A percentile compares a stretch with the other conserved stretches of the same genome.
These are phyloP conservation scores for Mycena galericulata DNA, from an alignment of 768 basidiomycete genomes.

Conservation along the genomic window DNA sequence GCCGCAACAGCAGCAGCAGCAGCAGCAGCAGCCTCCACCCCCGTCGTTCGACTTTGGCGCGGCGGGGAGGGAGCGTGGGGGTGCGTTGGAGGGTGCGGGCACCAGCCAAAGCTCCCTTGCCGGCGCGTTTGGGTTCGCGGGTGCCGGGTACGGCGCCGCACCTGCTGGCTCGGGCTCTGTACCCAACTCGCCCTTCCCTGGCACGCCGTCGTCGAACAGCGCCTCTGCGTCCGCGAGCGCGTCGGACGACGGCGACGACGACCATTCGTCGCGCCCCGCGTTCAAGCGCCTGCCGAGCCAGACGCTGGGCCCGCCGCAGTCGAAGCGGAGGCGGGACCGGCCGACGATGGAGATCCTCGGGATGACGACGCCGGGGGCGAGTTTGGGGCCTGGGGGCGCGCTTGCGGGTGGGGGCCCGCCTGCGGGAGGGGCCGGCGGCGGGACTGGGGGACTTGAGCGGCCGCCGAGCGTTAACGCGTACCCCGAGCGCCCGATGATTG, in stretches of 20 bases:
- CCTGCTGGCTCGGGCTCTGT: too few species aligned
- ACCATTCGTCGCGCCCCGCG: conserved; percentile 59
- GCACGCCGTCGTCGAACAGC: conserved; percentile 14
- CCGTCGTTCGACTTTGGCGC: conserved; percentile 26
- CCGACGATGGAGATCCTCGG: background rate
- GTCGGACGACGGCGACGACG: conserved; percentile 31
- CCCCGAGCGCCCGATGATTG: conserved; percentile 28
- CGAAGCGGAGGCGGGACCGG: conserved; percentile 56
- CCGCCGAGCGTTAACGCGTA: conserved; percentile 23
- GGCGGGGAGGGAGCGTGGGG: too few species aligned
- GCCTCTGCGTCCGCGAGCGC: background rate
- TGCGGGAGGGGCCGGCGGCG: background rate
- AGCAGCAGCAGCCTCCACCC: too few species aligned
- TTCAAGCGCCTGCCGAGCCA: conserved; percentile 83
- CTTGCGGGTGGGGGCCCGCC: background rate
- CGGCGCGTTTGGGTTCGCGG: conserved; percentile 28
- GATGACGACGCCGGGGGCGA: conserved; percentile 6
- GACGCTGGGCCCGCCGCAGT: conserved; percentile 70
- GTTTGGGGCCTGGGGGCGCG: background rate
- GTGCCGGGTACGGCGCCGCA: conserved; percentile 32
- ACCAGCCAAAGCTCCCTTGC: conserved; percentile 26
- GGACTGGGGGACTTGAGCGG: too few species aligned
- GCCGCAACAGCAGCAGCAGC: too few species aligned
- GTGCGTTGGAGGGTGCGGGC: background rate
- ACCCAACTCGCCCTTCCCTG: conserved; percentile 36